These are phyloP conservation scores for Raphanus raphanistrum DNA, from an alignment of 345 rosid species.

Conservation along the genomic window DNA sequence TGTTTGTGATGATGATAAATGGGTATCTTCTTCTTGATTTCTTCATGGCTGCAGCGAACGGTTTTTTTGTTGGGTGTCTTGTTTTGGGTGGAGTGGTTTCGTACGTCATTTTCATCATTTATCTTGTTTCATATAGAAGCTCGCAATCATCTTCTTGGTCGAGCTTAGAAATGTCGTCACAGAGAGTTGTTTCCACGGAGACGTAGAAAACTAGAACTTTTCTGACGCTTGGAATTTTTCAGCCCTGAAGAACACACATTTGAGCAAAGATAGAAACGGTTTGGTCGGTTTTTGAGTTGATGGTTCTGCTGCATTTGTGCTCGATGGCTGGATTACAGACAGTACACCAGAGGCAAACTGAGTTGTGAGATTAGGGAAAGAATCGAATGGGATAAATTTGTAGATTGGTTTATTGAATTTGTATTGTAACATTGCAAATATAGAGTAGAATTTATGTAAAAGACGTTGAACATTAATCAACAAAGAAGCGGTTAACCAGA, in stretches of 20 bases:
- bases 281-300: neutral
- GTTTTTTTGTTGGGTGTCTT: slow-evolving; percentile 50
- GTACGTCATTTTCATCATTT: slow-evolving; percentile 64
- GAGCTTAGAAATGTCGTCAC: slow-evolving; percentile 52
- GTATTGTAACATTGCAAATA: slow-evolving; percentile 16
- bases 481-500: slow-evolving; percentile 2
- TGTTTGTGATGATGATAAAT: slow-evolving; percentile 73
- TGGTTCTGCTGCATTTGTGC: slow-evolving; percentile 18
- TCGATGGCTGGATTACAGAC: slow-evolving; percentile 1
- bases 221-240: neutral
- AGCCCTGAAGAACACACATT: neutral
- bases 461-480: neutral
- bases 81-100: slow-evolving; percentile 50
- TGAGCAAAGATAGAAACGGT: neutral
- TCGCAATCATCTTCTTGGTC: slow-evolving; percentile 49
- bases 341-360: slow-evolving; percentile 1
- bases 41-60: slow-evolving; percentile 62
- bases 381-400: neutral
- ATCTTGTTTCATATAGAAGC: slow-evolving; percentile 53
- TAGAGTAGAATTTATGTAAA: slow-evolving; percentile 20
- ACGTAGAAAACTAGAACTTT: slow-evolving; percentile 8
- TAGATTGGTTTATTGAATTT: slow-evolving; percentile 15
- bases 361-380: slow-evolving; percentile 2
- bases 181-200: slow-evolving; percentile 41
- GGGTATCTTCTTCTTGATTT: slow-evolving; percentile 81